Evolutionary conservation across 208 protist genomes (phyloP).

Genomic region (Leishmania arabica): DNA sequence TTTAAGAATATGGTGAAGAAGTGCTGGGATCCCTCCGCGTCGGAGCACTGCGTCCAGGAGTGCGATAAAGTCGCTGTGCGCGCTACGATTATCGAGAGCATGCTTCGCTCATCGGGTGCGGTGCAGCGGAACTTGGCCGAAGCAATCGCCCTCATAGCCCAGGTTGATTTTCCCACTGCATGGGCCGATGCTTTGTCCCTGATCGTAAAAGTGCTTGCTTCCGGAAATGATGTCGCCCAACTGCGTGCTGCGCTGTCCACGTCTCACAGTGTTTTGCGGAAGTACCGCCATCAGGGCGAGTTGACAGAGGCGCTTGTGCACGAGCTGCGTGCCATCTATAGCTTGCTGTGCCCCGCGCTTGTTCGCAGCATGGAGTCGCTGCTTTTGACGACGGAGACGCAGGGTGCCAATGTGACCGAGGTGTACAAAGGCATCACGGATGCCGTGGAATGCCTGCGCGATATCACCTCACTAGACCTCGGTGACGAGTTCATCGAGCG

Average conservation of each 20-base stretch:
- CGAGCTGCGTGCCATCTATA: constrained; percentile 76
- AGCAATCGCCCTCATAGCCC: constrained; percentile 87
- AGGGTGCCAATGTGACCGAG: constrained; percentile 20
- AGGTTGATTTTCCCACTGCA: constrained; percentile 89
- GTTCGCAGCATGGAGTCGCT: constrained; percentile 33
- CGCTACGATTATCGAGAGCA: constrained; percentile 48
- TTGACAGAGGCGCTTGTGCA: constrained; percentile 57
- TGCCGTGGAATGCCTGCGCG: constrained; percentile 77
- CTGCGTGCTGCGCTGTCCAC: constrained; percentile 79
- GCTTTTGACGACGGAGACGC: constrained; percentile 16
- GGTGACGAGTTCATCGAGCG: constrained; percentile 94
- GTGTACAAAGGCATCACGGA: constrained; percentile 54
- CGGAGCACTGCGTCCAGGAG: constrained; percentile 83
- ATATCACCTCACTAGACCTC: constrained; percentile 92
- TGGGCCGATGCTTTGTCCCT: constrained; percentile 88
- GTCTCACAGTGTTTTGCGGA: constrained; percentile 89
- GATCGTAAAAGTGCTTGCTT: constrained; percentile 55
- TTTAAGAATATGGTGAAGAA: constrained; percentile 89
- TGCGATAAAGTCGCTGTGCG: constrained; percentile 70
- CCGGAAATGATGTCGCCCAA: constrained; percentile 24
- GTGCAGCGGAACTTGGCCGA: constrained; percentile 92
- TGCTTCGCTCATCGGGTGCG: constrained; percentile 53
- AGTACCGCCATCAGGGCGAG: constrained; percentile 77
- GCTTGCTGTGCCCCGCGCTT: constrained; percentile 36
- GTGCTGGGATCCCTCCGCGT: constrained; percentile 71